Conservation (phyloP, 768 basidiomycete genomes). For the Strobilomyces confusus region DNA sequence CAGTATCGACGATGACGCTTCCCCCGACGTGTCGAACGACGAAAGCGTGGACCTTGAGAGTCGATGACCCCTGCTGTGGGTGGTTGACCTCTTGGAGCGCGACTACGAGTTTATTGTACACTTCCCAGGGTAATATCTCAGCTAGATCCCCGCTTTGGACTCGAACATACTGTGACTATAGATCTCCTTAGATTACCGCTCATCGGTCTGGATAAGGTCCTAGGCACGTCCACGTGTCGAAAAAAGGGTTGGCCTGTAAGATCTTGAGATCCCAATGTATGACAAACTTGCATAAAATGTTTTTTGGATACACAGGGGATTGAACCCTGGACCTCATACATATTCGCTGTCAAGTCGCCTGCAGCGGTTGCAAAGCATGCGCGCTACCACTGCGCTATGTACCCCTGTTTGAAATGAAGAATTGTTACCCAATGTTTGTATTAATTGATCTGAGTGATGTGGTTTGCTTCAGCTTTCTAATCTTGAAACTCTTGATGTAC, state of each 20-base stretch:
- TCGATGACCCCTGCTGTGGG: slow-evolving; percentile 1
- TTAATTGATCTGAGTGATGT: too few relatives aligned
- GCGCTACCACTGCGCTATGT: slow-evolving; percentile 38
- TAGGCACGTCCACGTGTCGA: too few relatives aligned
- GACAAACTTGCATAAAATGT: too few relatives aligned
- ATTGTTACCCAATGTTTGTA: too few relatives aligned
- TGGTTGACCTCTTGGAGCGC: background rate
- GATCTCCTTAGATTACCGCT: background rate
- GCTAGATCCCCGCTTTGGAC: slow-evolving; percentile 2
- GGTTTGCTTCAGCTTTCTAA: too few relatives aligned
- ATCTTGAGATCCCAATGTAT: too few relatives aligned
- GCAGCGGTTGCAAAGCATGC: slow-evolving; percentile 36
- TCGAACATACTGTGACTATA: background rate
- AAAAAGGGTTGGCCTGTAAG: too few relatives aligned
- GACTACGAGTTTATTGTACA: slow-evolving; percentile 6
- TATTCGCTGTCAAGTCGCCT: slow-evolving; percentile 4
- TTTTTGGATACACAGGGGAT: slow-evolving; percentile 39
- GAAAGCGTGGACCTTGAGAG: background rate
- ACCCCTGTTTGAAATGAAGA: slow-evolving; percentile 7
- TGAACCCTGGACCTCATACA: slow-evolving; percentile 44
- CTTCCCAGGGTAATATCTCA: slow-evolving; percentile 7
- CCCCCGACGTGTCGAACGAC: background rate
- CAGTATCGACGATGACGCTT: background rate
- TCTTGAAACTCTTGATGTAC: too few relatives aligned
- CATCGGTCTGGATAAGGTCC: too few relatives aligned